These are phyloP conservation scores for Saccharomyces paradoxus DNA, from an alignment of 805 yeast species.

Conservation along the genomic window DNA sequence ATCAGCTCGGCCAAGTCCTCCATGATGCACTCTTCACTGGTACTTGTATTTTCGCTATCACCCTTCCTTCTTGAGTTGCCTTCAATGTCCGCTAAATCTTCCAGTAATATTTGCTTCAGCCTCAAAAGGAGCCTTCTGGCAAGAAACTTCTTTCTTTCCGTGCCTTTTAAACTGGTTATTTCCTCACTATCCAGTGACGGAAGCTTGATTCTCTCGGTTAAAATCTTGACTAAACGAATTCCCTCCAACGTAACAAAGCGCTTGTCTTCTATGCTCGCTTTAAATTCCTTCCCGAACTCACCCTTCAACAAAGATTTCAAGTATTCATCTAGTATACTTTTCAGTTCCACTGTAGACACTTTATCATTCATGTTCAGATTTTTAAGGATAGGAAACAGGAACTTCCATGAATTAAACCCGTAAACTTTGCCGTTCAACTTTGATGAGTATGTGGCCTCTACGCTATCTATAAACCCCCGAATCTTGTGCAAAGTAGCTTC, in stretches of 20 bases:
- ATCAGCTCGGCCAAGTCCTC: background rate
- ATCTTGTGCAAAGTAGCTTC: conserved; percentile 9
- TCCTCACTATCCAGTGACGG: conserved; percentile 5
- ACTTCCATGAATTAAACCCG: conserved; percentile 22
- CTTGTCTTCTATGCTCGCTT: conserved; percentile 3
- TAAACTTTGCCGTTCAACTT: conserved; percentile 7
- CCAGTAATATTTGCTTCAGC: conserved; percentile 15
- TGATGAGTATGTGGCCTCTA: conserved; percentile 13
- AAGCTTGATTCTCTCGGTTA: conserved; percentile 10
- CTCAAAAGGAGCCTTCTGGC: conserved; percentile 21
- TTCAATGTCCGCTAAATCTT: conserved; percentile 13
- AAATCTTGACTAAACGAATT: conserved; percentile 15
- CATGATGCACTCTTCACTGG: background rate
- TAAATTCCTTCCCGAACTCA: conserved; percentile 2
- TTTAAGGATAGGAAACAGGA: conserved; percentile 14
- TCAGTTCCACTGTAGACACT: conserved; percentile 3
- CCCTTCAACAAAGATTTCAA: conserved; percentile 13
- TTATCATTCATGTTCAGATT: conserved; percentile 10
- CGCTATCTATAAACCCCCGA: conserved; percentile 11
- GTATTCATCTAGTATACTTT: conserved; percentile 14
- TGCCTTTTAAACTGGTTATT: background rate
- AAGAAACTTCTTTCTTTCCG: conserved; percentile 13
- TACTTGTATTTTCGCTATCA: background rate
- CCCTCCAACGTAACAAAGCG: conserved; percentile 21
- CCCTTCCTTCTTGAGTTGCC: background rate